A percentile compares a stretch with the other conserved stretches of the same genome.
Conservation (phyloP, 2,329 filamentous ascomycete genomes). For the Fusarium floridanum region DNA sequence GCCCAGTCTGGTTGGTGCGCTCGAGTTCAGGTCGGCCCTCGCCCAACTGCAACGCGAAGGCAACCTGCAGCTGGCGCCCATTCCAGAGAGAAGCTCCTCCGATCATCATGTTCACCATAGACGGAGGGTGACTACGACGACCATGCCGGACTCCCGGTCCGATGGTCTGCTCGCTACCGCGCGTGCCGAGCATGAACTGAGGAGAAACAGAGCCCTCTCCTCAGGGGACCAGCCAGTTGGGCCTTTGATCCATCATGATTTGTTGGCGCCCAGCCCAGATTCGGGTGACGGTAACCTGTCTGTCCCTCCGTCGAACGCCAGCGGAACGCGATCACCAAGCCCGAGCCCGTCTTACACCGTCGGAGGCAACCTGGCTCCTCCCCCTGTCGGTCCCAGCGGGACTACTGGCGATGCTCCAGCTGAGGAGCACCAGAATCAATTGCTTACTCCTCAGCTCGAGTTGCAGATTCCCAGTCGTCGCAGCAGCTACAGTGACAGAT, state of each 20-base stretch:
- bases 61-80: conserved; percentile 78
- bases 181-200: conserved; percentile 13
- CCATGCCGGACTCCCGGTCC: conserved; percentile 37
- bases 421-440: conserved; percentile 12
- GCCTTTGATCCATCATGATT: conserved; percentile 28
- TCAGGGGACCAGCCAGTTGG: conserved; percentile 55
- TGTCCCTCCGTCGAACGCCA: conserved; percentile 29
- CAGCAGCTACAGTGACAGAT: conserved; percentile 58
- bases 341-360: conserved; percentile 52
- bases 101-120: conserved; percentile 46
- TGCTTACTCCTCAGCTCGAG: conserved; percentile 49
- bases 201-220: conserved; percentile 59
- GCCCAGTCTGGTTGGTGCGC: conserved; percentile 90
- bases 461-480: conserved; percentile 63
- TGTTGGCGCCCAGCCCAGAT: conserved; percentile 35
- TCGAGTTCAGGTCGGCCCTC: conserved; percentile 93
- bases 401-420: conserved; percentile 26
- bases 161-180: conserved; percentile 16
- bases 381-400: conserved; percentile 49
- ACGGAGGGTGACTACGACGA: conserved; percentile 47
- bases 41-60: conserved; percentile 87
- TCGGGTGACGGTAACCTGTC: conserved; percentile 32
- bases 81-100: conserved; percentile 72
- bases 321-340: conserved; percentile 46
- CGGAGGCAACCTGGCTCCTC: conserved; percentile 58